Percentiles rank a stretch among this genome's conserved stretches.
Evolutionary conservation across 1,284 basidiomycete genomes (phyloP).

Genomic region (Ustilago bromivora): DNA sequence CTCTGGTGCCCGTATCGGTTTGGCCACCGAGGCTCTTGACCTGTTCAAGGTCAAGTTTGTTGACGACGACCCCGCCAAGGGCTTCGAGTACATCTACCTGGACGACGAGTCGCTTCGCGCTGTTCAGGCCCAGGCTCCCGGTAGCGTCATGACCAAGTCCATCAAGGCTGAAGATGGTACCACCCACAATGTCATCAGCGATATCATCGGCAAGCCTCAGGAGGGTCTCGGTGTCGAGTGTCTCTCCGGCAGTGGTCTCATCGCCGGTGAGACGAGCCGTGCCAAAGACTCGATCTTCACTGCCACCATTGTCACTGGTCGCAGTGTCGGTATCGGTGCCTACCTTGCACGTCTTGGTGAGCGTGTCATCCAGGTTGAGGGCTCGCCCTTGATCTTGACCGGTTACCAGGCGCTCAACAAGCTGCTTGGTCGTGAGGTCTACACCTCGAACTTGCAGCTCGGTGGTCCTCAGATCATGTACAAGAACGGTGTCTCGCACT

Average conservation of each 20-base stretch:
- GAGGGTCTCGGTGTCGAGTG: conserved; percentile 99
- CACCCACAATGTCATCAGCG: conserved; percentile 90
- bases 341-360: conserved; percentile 98
- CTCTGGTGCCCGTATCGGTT: conserved; percentile 94
- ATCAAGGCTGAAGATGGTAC: conserved; percentile 84
- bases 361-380: conserved; percentile 97
- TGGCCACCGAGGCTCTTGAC: conserved; percentile 90
- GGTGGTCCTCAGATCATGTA: conserved; percentile 84
- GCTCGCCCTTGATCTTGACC: conserved; percentile 98
- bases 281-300: conserved; percentile 99
- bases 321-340: conserved; percentile 98
- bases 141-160: conserved; percentile 84
- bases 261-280: conserved; percentile 97
- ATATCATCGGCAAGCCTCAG: conserved; percentile 89
- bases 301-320: conserved; percentile 96
- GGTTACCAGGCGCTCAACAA: conserved; percentile 98
- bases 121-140: conserved; percentile 72
- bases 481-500: conserved; percentile 86
- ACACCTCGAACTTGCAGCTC: conserved; percentile 97
- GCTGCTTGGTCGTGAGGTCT: conserved; percentile 97
- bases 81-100: conserved; percentile 95
- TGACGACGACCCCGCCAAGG: conserved; percentile 88
- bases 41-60: conserved; percentile 94
- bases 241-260: conserved; percentile 93
- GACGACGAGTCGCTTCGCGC: conserved; percentile 73